phyloP scores from a whole-genome alignment of 1,284 basidiomycete genomes.

The Leccinum subrobustum region DNA sequence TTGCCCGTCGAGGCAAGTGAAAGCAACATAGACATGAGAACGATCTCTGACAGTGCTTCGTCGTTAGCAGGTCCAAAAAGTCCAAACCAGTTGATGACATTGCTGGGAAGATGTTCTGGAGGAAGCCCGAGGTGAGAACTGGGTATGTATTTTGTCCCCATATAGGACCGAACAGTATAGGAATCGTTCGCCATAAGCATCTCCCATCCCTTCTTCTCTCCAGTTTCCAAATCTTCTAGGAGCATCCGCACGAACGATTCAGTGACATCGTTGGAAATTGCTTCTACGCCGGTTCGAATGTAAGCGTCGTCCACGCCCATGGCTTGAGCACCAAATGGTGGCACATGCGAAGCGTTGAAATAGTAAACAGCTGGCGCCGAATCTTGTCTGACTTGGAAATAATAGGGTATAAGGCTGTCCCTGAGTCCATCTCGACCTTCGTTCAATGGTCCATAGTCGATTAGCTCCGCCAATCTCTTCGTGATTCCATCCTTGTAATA shows the following conservation, averaged over 20 bases:
- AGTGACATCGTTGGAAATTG: constrained; percentile 2
- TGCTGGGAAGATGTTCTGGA: constrained; percentile 11
- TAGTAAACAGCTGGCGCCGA: constrained; percentile 11
- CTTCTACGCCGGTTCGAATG: constrained; percentile 8
- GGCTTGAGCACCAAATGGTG: background rate
- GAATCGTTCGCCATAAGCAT: constrained; percentile 12
- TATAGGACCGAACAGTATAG: constrained; percentile 14
- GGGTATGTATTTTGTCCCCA: constrained; percentile 11
- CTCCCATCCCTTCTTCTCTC: constrained; percentile 15
- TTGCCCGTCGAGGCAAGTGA: background rate
- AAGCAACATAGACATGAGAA: background rate
- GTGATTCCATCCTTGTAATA: constrained; percentile 25
- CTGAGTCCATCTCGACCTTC: constrained; percentile 4
- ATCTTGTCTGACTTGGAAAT: constrained; percentile 1
- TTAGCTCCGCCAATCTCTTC: constrained; percentile 29
- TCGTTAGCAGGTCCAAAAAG: constrained; percentile 4
- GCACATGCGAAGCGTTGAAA: constrained; percentile 12
- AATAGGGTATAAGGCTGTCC: constrained; percentile 14
- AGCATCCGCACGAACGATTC: background rate
- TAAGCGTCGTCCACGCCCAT: constrained; percentile 2
- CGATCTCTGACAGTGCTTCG: background rate
- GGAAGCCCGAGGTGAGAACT: constrained; percentile 16
- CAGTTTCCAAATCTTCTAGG: constrained; percentile 6
- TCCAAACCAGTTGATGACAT: constrained; percentile 24
- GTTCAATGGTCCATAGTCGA: background rate